Conservation (phyloP, 1,139 yeast species). For the Nakaseomyces sp. region DNA sequence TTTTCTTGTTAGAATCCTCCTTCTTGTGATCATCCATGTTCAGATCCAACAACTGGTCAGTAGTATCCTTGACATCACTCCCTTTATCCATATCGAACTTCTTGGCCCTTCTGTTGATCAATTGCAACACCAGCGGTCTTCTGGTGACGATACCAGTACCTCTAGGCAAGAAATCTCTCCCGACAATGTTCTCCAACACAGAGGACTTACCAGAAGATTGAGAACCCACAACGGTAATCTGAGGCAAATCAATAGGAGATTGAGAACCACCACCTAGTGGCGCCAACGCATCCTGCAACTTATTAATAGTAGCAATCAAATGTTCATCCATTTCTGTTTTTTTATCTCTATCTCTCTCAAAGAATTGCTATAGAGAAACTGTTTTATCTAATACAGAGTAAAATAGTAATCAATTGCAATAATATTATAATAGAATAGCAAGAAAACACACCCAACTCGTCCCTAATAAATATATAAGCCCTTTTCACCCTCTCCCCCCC, state of each 20-base stretch:
- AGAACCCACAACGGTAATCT: conserved; percentile 92
- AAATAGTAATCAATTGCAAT: too few species aligned
- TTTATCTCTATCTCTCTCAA: neutral
- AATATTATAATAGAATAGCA: too few species aligned
- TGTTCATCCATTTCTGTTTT: conserved; percentile 65
- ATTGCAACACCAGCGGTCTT: conserved; percentile 79
- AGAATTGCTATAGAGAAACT: too few species aligned
- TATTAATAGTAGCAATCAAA: conserved; percentile 83
- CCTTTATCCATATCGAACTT: conserved; percentile 17
- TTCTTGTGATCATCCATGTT: conserved; percentile 15
- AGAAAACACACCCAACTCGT: too few species aligned
- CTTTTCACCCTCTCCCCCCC: too few species aligned
- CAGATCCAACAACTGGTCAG: conserved; percentile 35
- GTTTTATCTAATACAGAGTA: too few species aligned
- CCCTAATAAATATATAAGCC: too few species aligned
- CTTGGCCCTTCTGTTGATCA: conserved; percentile 56
- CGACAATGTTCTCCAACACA: conserved; percentile 88
- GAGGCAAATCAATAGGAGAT: conserved; percentile 86
- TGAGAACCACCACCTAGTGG: conserved; percentile 83
- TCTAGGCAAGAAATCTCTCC: conserved; percentile 89
- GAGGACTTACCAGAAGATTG: conserved; percentile 93
- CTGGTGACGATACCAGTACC: conserved; percentile 96
- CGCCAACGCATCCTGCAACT: conserved; percentile 87
- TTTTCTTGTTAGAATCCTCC: conserved; percentile 14
- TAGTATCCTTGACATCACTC: conserved; percentile 17